Evolutionary conservation across 129 eudicot genomes (phyloP).

Genomic region (Sambucus nigra): DNA sequence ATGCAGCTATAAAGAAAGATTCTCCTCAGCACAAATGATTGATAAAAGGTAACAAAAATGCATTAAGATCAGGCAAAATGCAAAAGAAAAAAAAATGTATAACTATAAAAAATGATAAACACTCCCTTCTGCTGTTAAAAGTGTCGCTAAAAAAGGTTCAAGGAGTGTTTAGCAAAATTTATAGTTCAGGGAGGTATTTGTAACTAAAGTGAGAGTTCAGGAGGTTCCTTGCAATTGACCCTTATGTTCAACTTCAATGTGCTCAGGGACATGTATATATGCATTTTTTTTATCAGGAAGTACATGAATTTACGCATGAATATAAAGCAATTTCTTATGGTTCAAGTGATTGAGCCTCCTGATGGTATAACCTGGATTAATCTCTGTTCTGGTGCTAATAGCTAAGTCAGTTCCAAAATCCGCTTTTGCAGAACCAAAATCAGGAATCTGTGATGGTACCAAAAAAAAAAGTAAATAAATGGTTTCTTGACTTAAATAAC

Average conservation of each 20-base stretch:
- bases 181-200: too few relatives aligned
- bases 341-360: background rate
- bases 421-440: conserved; percentile 92
- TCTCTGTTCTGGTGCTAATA: conserved; percentile 76
- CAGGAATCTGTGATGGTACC: conserved; percentile 57
- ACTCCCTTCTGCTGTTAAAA: too few relatives aligned
- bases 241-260: background rate
- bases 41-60: too few relatives aligned
- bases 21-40: conserved; percentile 9
- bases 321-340: background rate
- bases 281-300: too few relatives aligned
- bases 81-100: too few relatives aligned
- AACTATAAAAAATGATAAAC: too few relatives aligned
- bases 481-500: too few relatives aligned
- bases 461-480: background rate
- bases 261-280: background rate
- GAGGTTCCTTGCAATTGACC: too few relatives aligned
- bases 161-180: too few relatives aligned
- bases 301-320: background rate
- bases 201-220: too few relatives aligned
- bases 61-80: too few relatives aligned
- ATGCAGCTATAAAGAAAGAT: conserved; percentile 55
- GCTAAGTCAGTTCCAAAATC: conserved; percentile 98
- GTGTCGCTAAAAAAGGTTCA: too few relatives aligned
- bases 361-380: conserved; percentile 65